Percentiles rank a stretch among this genome's conserved stretches.
phyloP scores from a whole-genome alignment of 1,284 basidiomycete species.

The Tilletia walkeri region DNA sequence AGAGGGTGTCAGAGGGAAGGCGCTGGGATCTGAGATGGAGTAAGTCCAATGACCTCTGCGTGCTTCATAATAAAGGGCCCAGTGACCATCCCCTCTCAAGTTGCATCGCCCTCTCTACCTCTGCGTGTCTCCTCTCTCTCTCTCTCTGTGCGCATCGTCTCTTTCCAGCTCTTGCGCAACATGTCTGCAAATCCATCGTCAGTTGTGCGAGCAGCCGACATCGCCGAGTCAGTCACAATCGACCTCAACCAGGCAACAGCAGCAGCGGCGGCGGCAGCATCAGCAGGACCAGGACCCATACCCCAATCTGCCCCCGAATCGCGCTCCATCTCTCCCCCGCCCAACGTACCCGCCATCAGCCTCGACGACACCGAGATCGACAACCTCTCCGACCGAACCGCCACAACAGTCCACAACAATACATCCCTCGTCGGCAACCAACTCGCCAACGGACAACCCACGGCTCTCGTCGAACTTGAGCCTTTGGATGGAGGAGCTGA shows the following conservation, averaged over 20 bases:
- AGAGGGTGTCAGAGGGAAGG: no score
- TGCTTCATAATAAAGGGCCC: no score
- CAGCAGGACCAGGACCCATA: not conserved
- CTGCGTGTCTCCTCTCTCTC: no score
- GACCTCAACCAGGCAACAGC: not conserved
- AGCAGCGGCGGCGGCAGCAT: not conserved
- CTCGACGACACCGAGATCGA: not conserved
- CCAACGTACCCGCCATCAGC: not conserved
- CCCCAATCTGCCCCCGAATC: not conserved
- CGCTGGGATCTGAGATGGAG: no score
- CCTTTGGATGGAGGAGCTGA: not conserved
- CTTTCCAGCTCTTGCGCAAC: no score
- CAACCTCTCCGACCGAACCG: not conserved
- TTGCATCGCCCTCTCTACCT: no score
- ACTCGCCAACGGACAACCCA: not conserved
- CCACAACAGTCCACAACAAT: not conserved
- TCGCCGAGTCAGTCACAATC: not conserved
- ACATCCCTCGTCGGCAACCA: not conserved
- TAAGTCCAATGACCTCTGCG: no score
- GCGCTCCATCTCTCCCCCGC: not conserved
- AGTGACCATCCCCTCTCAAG: no score
- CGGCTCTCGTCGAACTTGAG: slow-evolving; percentile 3
- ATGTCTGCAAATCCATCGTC: not conserved
- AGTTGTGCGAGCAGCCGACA: not conserved
- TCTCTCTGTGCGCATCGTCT: no score